A percentile compares a stretch with the other conserved stretches of the same genome.
Conservation (phyloP, 2,329 filamentous ascomycete species). For the Ceratocystis destructans region DNA sequence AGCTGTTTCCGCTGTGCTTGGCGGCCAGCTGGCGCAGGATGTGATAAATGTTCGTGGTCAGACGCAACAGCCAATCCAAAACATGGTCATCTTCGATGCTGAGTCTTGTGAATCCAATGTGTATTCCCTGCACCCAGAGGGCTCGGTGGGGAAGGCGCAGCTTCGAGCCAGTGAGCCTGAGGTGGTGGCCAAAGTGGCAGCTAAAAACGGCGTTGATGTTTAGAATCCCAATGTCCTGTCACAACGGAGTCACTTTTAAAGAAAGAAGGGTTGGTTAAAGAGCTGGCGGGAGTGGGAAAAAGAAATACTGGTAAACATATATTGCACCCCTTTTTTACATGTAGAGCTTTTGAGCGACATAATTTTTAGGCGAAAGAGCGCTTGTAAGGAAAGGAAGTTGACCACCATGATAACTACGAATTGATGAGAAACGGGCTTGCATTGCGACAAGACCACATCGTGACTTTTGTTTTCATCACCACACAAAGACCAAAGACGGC, state of each 20-base stretch:
- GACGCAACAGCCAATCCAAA: slow-evolving; percentile 89
- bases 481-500: background rate
- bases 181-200: slow-evolving; percentile 7
- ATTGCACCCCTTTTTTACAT: background rate
- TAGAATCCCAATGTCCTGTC: background rate
- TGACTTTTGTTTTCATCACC: background rate
- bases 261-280: no score
- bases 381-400: background rate
- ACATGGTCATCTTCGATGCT: slow-evolving; percentile 84
- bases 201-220: slow-evolving; percentile 10
- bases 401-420: background rate
- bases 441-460: background rate
- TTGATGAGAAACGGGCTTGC: background rate
- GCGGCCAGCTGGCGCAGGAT: slow-evolving; percentile 84
- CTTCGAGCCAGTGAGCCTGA: slow-evolving; percentile 3
- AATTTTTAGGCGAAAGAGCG: background rate
- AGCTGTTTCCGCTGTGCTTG: slow-evolving; percentile 77
- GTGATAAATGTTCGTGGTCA: slow-evolving; percentile 91
- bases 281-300: background rate
- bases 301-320: background rate
- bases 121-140: slow-evolving; percentile 66
- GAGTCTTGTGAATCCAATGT: slow-evolving; percentile 63
- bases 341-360: background rate
- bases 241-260: background rate
- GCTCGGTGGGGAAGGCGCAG: slow-evolving; percentile 23